Percentiles rank a stretch among this genome's conserved stretches.
Evolutionary conservation across 257 asterid species (phyloP).

Genomic region (Craterostigma plantagineum): DNA sequence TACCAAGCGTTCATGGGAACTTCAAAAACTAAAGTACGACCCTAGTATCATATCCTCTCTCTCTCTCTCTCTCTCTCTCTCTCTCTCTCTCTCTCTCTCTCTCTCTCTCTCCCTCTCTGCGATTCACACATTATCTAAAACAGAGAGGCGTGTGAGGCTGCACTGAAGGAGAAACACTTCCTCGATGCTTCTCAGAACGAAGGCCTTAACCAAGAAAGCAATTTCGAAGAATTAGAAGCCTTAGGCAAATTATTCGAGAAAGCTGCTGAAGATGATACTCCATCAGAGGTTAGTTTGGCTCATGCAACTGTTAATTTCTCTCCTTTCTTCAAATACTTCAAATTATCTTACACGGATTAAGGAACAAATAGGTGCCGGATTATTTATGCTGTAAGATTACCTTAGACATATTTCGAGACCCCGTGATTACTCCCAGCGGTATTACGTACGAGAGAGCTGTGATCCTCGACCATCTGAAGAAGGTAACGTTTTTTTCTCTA

Average conservation of each 20-base stretch:
- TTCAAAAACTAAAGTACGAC: conserved; percentile 47
- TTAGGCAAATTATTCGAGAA: conserved; percentile 29
- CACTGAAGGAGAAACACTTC: conserved; percentile 43
- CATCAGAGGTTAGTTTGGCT: conserved; percentile 35
- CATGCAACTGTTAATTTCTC: too few relatives aligned
- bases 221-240: conserved; percentile 36
- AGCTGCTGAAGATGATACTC: conserved; percentile 61
- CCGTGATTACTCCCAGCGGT: conserved; percentile 89
- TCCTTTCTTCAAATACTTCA: too few relatives aligned
- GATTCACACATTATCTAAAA: too few relatives aligned
- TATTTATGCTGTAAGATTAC: conserved; percentile 75
- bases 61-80: too few relatives aligned
- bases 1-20: conserved; percentile 57
- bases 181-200: conserved; percentile 19
- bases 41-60: neutral
- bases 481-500: conserved; percentile 22
- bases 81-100: too few relatives aligned
- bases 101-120: too few relatives aligned
- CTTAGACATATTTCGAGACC: conserved; percentile 77
- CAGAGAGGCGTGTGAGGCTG: conserved; percentile 69
- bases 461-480: conserved; percentile 57
- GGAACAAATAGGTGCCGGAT: conserved; percentile 29
- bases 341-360: conserved; percentile 15
- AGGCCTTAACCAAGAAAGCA: conserved; percentile 37
- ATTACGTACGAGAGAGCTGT: conserved; percentile 78